phyloP scores from a whole-genome alignment of 176 grass and related monocot species.

The Thinopyrum elongatum region DNA sequence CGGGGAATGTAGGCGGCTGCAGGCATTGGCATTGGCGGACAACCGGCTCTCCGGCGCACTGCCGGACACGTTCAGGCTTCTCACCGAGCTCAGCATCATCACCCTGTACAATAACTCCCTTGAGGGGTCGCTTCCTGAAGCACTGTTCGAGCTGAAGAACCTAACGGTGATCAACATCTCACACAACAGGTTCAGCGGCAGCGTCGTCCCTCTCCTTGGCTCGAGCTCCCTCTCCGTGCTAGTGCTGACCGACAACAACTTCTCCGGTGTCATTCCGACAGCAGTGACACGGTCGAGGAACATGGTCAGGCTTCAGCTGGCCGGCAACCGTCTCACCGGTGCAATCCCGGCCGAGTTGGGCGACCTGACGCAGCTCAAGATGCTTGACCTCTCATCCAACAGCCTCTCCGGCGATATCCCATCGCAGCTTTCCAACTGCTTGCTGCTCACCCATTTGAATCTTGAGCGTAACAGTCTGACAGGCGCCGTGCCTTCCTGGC shows the following conservation, averaged over 20 bases:
- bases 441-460: slow-evolving; percentile 66
- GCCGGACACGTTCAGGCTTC: slow-evolving; percentile 51
- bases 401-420: slow-evolving; percentile 60
- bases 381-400: slow-evolving; percentile 79
- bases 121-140: slow-evolving; percentile 58
- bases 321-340: slow-evolving; percentile 52
- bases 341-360: slow-evolving; percentile 59
- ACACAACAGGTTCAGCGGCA: slow-evolving; percentile 68
- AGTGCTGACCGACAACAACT: slow-evolving; percentile 68
- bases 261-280: slow-evolving; percentile 67
- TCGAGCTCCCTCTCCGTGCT: slow-evolving; percentile 59
- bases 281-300: slow-evolving; percentile 38
- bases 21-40: slow-evolving; percentile 75
- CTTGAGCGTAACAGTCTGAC: slow-evolving; percentile 67
- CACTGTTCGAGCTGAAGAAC: slow-evolving; percentile 61
- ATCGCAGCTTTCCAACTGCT: slow-evolving; percentile 49
- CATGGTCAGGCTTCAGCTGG: slow-evolving; percentile 68
- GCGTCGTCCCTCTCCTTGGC: slow-evolving; percentile 64
- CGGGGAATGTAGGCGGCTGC: slow-evolving; percentile 65
- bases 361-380: slow-evolving; percentile 46
- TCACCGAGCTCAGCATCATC: slow-evolving; percentile 57
- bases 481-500: slow-evolving; percentile 57
- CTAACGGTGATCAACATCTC: slow-evolving; percentile 88
- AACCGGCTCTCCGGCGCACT: slow-evolving; percentile 68
- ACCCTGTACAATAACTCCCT: slow-evolving; percentile 98